phyloP scores from a whole-genome alignment of 2,329 filamentous ascomycete species.

The Monosporascus ibericus region DNA sequence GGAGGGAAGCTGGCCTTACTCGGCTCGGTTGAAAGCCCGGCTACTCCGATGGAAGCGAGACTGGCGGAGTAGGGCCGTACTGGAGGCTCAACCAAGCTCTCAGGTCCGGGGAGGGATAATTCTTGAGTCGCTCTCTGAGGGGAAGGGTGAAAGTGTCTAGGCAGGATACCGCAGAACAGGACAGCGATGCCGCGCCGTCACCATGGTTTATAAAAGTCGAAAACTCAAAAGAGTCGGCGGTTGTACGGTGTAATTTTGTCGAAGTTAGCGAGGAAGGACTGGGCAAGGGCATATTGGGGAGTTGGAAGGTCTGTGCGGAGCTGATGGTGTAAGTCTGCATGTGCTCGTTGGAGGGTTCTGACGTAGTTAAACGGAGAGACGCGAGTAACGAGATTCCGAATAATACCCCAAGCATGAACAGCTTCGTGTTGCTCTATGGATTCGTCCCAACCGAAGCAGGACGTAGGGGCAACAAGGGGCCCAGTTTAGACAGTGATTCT shows the following conservation, averaged over 20 bases:
- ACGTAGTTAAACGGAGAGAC: no score
- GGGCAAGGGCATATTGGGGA: neutral
- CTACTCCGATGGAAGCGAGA: neutral
- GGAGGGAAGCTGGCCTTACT: constrained; percentile 6
- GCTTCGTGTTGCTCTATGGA: no score
- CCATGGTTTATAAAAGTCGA: neutral
- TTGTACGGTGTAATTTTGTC: neutral
- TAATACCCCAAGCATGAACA: no score
- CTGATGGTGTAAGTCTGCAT: no score
- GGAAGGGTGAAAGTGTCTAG: neutral
- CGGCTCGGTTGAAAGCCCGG: neutral
- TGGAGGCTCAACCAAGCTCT: neutral
- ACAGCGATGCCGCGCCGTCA: neutral
- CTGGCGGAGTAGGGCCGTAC: neutral
- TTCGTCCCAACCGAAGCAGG: no score
- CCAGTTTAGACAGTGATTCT: no score
- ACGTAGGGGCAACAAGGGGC: no score
- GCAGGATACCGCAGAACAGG: neutral
- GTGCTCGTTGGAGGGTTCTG: no score
- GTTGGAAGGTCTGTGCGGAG: neutral
- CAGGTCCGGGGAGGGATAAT: neutral
- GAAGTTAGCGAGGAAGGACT: no score
- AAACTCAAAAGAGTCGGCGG: neutral
- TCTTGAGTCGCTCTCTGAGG: neutral
- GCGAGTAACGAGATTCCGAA: no score